These are phyloP conservation scores for Coemansia sp. DNA, from an alignment of 192 early-diverging fungal species.

Conservation along the genomic window DNA sequence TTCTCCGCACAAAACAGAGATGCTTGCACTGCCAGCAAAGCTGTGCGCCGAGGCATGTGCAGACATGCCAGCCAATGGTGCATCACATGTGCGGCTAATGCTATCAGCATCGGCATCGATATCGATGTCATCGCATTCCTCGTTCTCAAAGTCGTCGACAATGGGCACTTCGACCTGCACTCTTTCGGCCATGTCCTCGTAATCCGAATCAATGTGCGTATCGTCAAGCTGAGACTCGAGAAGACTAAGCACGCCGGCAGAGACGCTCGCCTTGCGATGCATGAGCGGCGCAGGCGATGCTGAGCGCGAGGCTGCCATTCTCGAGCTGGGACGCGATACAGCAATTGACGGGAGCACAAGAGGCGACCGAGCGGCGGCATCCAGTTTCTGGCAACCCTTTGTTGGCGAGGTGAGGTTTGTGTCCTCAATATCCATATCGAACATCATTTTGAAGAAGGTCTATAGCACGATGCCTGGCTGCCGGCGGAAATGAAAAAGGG, in stretches of 20 bases:
- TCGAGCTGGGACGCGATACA: conserved; percentile 40
- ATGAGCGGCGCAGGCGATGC: conserved; percentile 22
- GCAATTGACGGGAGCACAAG: conserved; percentile 38
- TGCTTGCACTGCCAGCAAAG: background rate
- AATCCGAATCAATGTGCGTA: conserved; percentile 45
- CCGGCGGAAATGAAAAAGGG: background rate
- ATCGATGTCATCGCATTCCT: conserved; percentile 7
- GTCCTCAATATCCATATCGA: conserved; percentile 52
- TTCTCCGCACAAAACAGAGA: background rate
- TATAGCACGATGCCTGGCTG: background rate
- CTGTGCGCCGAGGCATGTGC: background rate
- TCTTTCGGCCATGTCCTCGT: conserved; percentile 46
- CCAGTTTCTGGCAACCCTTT: conserved; percentile 10
- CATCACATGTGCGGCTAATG: too few species aligned
- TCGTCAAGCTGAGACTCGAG: conserved; percentile 49
- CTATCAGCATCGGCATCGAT: background rate
- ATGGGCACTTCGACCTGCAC: conserved; percentile 52
- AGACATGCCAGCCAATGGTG: background rate
- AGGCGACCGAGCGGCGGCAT: conserved; percentile 10
- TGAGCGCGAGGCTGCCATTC: conserved; percentile 25
- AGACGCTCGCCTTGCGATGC: conserved; percentile 43
- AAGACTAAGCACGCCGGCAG: conserved; percentile 35
- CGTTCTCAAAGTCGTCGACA: conserved; percentile 47
- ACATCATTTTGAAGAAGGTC: conserved; percentile 28
- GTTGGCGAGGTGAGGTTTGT: background rate